Conservation (phyloP, 345 rosid genomes). For the Salix purpurea region DNA sequence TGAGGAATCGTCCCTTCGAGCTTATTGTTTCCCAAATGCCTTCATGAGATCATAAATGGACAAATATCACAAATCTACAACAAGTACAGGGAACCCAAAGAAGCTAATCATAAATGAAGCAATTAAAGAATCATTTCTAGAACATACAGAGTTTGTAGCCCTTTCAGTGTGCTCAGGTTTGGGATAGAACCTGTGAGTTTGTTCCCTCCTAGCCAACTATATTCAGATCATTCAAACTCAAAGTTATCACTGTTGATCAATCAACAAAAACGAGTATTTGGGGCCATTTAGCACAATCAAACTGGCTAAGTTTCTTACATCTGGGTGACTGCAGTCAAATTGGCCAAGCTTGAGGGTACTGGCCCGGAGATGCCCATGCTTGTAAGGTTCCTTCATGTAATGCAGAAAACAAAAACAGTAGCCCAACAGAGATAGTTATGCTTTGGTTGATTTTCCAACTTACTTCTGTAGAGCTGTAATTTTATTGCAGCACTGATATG, state of each 20-base stretch:
- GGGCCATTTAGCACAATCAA: not conserved
- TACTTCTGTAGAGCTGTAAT: not conserved
- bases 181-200: slow-evolving; percentile 66
- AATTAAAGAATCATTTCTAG: not conserved
- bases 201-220: slow-evolving; percentile 75
- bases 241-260: not conserved
- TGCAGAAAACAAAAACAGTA: slow-evolving; percentile 6
- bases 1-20: slow-evolving; percentile 62
- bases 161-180: slow-evolving; percentile 41
- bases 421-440: not conserved
- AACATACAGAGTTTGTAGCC: slow-evolving; percentile 61
- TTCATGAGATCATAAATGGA: slow-evolving; percentile 14
- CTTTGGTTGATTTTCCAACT: not conserved
- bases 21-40: slow-evolving; percentile 77
- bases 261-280: not conserved
- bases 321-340: slow-evolving; percentile 53
- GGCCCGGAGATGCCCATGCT: slow-evolving; percentile 53
- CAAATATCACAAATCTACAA: not conserved
- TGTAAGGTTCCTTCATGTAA: slow-evolving; percentile 58
- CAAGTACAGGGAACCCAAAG: not conserved
- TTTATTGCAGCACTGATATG: not conserved
- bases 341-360: slow-evolving; percentile 45
- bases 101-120: not conserved
- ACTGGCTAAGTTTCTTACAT: slow-evolving; percentile 47
- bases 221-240: slow-evolving; percentile 14